A percentile compares a stretch with the other conserved stretches of the same genome.
Evolutionary conservation across 768 basidiomycete genomes (phyloP).

Genomic region (Mrakia gelida): DNA sequence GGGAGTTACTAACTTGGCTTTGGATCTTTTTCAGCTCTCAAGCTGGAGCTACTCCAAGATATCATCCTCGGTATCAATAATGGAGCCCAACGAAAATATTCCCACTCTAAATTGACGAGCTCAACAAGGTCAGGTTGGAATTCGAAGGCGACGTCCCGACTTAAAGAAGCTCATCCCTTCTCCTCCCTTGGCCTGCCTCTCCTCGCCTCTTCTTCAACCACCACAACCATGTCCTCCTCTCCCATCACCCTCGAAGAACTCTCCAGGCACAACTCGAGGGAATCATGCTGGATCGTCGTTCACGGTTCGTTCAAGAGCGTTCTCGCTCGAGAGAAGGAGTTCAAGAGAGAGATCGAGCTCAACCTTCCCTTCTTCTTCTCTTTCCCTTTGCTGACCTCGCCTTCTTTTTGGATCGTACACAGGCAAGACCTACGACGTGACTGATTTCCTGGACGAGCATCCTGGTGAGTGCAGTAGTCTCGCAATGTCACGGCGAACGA

Average conservation of each 20-base stretch:
- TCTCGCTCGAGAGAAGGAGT: not conserved
- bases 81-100: no score
- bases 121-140: no score
- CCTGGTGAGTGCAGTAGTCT: not conserved
- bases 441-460: constrained; percentile 19
- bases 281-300: constrained; percentile 25
- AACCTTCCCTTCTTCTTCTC: no score
- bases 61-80: no score
- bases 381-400: not conserved
- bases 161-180: not conserved
- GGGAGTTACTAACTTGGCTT: no score
- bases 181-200: not conserved
- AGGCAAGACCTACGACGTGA: constrained; percentile 30
- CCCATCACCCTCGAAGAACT: constrained; percentile 22
- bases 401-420: not conserved
- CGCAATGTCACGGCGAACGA: not conserved
- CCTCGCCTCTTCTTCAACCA: not conserved
- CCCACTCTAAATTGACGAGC: no score
- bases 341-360: not conserved
- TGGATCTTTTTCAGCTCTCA: no score
- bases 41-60: no score
- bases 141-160: no score
- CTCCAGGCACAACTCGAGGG: constrained; percentile 13
- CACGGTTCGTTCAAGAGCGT: constrained; percentile 14
- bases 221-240: not conserved